Percentiles rank a stretch among this genome's conserved stretches.
phyloP scores from a whole-genome alignment of 1,284 basidiomycete species.

The Hortiboletus rubellus region DNA sequence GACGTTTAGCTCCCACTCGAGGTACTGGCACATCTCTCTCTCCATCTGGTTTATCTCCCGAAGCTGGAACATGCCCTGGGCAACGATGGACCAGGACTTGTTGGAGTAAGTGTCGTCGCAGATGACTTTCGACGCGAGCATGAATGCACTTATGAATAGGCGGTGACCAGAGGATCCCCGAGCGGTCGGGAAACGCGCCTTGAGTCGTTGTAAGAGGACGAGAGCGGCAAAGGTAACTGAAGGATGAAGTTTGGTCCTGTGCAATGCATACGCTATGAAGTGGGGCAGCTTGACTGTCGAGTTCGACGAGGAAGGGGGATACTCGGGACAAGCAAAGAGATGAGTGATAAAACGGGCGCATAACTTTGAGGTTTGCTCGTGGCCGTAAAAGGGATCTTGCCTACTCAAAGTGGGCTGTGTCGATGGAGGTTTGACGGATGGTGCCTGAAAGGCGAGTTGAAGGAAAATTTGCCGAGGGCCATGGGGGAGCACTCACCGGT shows the following conservation, averaged over 20 bases:
- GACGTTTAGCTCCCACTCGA: constrained; percentile 89
- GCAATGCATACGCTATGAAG: constrained; percentile 88
- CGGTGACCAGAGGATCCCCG: constrained; percentile 91
- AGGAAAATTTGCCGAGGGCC: not conserved
- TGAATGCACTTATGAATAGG: constrained; percentile 89
- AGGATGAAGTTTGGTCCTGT: constrained; percentile 81
- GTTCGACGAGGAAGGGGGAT: constrained; percentile 50
- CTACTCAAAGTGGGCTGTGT: constrained; percentile 29
- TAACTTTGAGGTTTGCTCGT: constrained; percentile 65
- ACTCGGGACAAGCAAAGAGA: constrained; percentile 74
- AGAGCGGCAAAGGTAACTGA: constrained; percentile 87
- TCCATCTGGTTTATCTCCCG: constrained; percentile 97
- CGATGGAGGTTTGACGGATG: constrained; percentile 30
- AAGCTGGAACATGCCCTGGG: constrained; percentile 87
- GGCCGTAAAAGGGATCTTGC: constrained; percentile 76
- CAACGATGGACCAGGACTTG: constrained; percentile 94
- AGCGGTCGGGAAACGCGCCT: constrained; percentile 89
- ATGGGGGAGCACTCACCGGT: constrained; percentile 14
- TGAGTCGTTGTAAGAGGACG: constrained; percentile 82
- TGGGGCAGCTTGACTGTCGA: constrained; percentile 66
- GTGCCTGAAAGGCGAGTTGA: constrained; percentile 23
- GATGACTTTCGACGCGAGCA: constrained; percentile 90
- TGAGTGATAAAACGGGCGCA: constrained; percentile 79
- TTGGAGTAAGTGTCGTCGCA: constrained; percentile 97
- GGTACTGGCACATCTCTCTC: constrained; percentile 88